These are phyloP conservation scores for Emericellopsis cladophorae DNA, from an alignment of 2,329 filamentous ascomycete species.

Conservation along the genomic window DNA sequence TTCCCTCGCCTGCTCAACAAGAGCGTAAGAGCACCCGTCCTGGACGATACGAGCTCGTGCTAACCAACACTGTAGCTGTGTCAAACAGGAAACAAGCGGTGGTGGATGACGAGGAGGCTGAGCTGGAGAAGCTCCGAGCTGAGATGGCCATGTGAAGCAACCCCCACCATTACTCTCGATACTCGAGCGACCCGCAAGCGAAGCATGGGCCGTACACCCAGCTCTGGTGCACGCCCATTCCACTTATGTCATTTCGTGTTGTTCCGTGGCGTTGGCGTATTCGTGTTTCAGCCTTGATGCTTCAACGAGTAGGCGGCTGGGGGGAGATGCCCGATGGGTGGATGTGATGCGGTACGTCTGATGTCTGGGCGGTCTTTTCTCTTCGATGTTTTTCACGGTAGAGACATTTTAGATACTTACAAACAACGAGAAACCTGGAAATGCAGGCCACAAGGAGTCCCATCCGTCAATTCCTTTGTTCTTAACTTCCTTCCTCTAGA, in stretches of 20 bases:
- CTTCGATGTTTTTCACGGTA: background rate
- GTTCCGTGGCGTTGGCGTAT: constrained; percentile 4
- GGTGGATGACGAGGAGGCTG: constrained; percentile 93
- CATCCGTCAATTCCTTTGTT: too few relatives aligned
- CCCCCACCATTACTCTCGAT: background rate
- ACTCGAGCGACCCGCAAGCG: background rate
- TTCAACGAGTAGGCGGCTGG: too few relatives aligned
- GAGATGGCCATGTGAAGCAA: constrained; percentile 85
- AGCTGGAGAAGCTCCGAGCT: constrained; percentile 82
- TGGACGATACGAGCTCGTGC: background rate
- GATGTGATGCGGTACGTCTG: background rate
- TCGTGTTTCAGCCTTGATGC: too few relatives aligned
- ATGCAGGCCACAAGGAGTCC: too few relatives aligned
- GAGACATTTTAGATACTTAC: background rate
- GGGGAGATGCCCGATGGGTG: too few relatives aligned
- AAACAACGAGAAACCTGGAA: too few relatives aligned
- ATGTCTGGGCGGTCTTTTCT: background rate
- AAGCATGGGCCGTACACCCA: background rate
- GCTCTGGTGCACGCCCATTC: too few relatives aligned
- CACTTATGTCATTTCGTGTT: background rate
- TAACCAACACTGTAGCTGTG: constrained; percentile 12
- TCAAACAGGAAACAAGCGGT: constrained; percentile 25
- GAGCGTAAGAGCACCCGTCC: constrained; percentile 49
- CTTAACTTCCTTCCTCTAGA: too few relatives aligned
- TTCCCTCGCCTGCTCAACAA: constrained; percentile 63